Percentiles rank a stretch among this genome's conserved stretches.
phyloP scores from a whole-genome alignment of 1,284 basidiomycete genomes.

The Trametes pubescens region DNA sequence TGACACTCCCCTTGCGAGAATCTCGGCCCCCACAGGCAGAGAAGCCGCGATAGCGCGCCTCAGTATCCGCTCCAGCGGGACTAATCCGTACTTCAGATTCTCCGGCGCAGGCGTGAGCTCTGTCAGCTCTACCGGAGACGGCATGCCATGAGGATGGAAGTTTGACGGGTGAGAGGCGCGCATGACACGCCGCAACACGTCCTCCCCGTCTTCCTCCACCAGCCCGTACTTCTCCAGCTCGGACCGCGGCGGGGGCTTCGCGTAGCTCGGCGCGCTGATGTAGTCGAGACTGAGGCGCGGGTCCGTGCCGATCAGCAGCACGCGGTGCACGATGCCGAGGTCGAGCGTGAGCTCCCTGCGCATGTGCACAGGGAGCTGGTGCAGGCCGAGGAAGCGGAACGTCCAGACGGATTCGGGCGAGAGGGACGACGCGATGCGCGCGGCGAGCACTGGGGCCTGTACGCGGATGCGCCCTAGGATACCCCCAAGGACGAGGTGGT shows the following conservation, averaged over 20 bases:
- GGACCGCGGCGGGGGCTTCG: neutral
- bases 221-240: neutral
- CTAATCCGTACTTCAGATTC: constrained; percentile 21
- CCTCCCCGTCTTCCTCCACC: neutral
- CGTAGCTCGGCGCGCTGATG: constrained; percentile 18
- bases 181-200: constrained; percentile 2
- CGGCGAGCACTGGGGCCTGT: constrained; percentile 24
- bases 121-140: constrained; percentile 25
- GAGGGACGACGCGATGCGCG: neutral
- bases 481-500: constrained; percentile 47
- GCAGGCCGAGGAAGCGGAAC: constrained; percentile 42
- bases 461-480: constrained; percentile 35
- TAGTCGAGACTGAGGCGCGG: constrained; percentile 26
- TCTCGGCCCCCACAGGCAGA: neutral
- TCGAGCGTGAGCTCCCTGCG: constrained; percentile 16
- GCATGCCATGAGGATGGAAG: constrained; percentile 24
- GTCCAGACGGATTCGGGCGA: constrained; percentile 33
- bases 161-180: constrained; percentile 2
- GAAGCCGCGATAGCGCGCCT: constrained; percentile 34
- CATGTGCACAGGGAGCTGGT: constrained; percentile 4
- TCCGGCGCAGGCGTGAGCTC: constrained; percentile 10
- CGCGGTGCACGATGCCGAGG: constrained; percentile 23
- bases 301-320: constrained; percentile 29
- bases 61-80: constrained; percentile 42
- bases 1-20: constrained; percentile 23